Base-by-base conservation (phyloP, 2,329 filamentous ascomycete genomes). In the Alternaria triticina region DNA sequence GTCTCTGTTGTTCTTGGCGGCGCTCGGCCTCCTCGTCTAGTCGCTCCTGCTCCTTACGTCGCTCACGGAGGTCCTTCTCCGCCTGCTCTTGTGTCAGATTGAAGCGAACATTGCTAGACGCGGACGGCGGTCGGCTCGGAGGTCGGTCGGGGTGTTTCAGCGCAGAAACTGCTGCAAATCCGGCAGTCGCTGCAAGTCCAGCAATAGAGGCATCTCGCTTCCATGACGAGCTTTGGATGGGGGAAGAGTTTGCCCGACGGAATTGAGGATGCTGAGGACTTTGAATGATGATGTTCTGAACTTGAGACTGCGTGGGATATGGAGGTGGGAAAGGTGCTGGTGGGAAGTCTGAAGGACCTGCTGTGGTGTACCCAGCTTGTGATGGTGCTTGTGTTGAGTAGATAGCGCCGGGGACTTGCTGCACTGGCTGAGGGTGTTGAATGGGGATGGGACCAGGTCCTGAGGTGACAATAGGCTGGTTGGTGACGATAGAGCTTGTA, bases 381-480 rank as follows among this genome's bases (percentile, higher is more conserved):
- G 78, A 70, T 11, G 79, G 74, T 12, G 78, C 75, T 63, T 84
- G 82, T 5, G 80, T 80, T 20, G 81, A 86, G 70, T 93, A 92
- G 1, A 94, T 85, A 17, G 87, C 87, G 65, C 87, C 86, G 40
- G 90, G 89, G 3, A 96, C 88, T 0, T 92, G 92, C 3, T 87
- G 85, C 62, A 92, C 86, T 3, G 94, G 94, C 70, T 94, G 90
- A 3, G 94, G 94, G 71, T 97, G 93, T 76, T 96, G 91, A n/a
- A 97, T 84, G 11, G 90, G 89, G 30, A 93, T 86, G 0, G 88
- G 84, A 83, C 73, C 77, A 9, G 75, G 74, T 33, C 74, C 71
- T 8, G 77, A 70, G 15, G 77, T 77, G 12, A 79, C 58, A 5
- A 77, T 49, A 54, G 77, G 74, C 56, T 79, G 78, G 13, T 72